phyloP scores from a whole-genome alignment of 805 yeast genomes.

The Wickerhamomyces kurtzmanii region DNA sequence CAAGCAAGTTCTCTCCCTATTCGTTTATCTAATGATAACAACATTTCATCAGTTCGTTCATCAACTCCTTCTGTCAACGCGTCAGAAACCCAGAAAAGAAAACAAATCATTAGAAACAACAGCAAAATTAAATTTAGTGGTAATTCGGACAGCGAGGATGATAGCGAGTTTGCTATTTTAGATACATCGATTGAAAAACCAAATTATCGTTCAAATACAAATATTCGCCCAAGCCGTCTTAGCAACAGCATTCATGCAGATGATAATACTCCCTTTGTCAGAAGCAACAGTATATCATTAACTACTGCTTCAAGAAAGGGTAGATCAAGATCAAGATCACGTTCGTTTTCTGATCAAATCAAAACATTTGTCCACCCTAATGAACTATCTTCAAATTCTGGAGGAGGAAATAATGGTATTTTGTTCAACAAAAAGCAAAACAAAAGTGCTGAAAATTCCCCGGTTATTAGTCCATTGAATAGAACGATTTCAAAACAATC shows the following conservation, averaged over 20 bases:
- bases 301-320: conserved; percentile 14
- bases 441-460: conserved; percentile 8
- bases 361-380: conserved; percentile 24
- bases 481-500: conserved; percentile 14
- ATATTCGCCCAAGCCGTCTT: conserved; percentile 7
- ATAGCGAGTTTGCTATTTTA: conserved; percentile 9
- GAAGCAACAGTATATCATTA: conserved; percentile 10
- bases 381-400: conserved; percentile 15
- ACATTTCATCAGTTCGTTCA: conserved; percentile 4
- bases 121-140: conserved; percentile 4
- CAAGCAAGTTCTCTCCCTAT: conserved; percentile 32
- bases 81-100: conserved; percentile 1
- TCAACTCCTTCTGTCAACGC: conserved; percentile 13
- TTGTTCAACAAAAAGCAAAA: conserved; percentile 11
- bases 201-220: conserved; percentile 1
- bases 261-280: not conserved
- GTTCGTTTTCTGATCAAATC: conserved; percentile 33
- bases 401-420: conserved; percentile 18
- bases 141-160: conserved; percentile 2
- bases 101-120: not conserved
- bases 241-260: conserved; percentile 2
- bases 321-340: conserved; percentile 22
- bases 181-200: conserved; percentile 6
- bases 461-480: conserved; percentile 13
- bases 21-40: conserved; percentile 14